These are phyloP conservation scores for Exophiala alcalophila DNA, from an alignment of 2,329 filamentous ascomycete species.

Conservation along the genomic window DNA sequence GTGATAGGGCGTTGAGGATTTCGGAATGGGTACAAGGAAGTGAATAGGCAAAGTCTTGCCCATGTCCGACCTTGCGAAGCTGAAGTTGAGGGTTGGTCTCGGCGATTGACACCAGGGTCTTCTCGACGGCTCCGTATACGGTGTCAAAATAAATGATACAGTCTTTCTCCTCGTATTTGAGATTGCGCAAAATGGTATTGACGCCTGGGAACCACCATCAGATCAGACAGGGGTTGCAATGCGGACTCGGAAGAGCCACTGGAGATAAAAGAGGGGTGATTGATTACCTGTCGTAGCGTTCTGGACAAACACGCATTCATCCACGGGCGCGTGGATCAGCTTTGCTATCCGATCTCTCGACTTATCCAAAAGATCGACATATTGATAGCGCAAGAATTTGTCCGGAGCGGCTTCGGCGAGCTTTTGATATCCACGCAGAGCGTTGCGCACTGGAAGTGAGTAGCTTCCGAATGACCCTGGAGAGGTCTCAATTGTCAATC, in stretches of 20 bases:
- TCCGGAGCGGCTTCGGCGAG: constrained; percentile 68
- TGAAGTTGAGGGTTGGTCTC: constrained; percentile 58
- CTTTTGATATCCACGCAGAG: constrained; percentile 64
- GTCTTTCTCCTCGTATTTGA: constrained; percentile 67
- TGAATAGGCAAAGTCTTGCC: constrained; percentile 42
- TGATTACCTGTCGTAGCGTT: constrained; percentile 67
- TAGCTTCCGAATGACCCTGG: constrained; percentile 72
- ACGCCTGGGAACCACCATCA: no score
- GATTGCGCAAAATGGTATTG: constrained; percentile 75
- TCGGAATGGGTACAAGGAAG: constrained; percentile 71
- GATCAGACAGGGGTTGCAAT: no score
- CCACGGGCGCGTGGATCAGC: constrained; percentile 62
- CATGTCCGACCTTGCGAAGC: constrained; percentile 51
- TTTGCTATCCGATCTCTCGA: constrained; percentile 63
- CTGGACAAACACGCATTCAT: constrained; percentile 70
- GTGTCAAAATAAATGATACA: constrained; percentile 65
- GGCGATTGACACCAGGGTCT: constrained; percentile 67
- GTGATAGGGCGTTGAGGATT: constrained; percentile 60
- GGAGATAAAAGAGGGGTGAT: not conserved
- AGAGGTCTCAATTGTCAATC: constrained; percentile 1
- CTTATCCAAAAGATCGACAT: constrained; percentile 60
- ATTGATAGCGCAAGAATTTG: constrained; percentile 69
- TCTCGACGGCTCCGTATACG: constrained; percentile 74
- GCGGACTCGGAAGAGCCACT: not conserved
- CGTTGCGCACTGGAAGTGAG: constrained; percentile 60